These are phyloP conservation scores for Ustilago shanxiensis DNA, from an alignment of 1,284 basidiomycete genomes.

Conservation along the genomic window DNA sequence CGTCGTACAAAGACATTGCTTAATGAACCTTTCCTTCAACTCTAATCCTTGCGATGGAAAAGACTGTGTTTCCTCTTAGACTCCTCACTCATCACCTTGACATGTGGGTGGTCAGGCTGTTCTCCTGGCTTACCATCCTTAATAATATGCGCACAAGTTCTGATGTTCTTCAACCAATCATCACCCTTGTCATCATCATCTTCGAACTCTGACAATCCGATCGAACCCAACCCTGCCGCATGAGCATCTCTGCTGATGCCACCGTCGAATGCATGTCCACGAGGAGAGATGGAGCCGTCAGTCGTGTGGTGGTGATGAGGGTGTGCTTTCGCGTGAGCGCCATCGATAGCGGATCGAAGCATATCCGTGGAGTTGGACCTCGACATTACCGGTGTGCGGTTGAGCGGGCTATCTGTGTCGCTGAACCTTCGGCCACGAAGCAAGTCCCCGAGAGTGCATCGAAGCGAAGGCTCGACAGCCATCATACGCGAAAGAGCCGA, in stretches of 20 bases:
- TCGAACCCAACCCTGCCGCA: slow-evolving; percentile 44
- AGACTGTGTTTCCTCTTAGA: slow-evolving; percentile 61
- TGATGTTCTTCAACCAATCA: slow-evolving; percentile 70
- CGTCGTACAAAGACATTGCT: neutral
- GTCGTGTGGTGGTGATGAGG: slow-evolving; percentile 5
- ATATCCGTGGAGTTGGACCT: slow-evolving; percentile 56
- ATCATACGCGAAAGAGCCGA: slow-evolving; percentile 92
- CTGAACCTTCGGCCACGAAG: slow-evolving; percentile 77
- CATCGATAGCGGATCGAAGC: slow-evolving; percentile 48
- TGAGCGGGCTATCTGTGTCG: slow-evolving; percentile 61
- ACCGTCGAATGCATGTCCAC: slow-evolving; percentile 19
- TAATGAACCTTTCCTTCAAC: neutral
- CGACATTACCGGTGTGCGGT: slow-evolving; percentile 62
- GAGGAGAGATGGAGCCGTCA: slow-evolving; percentile 35
- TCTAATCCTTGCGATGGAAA: slow-evolving; percentile 62
- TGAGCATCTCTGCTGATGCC: slow-evolving; percentile 49
- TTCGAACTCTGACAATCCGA: slow-evolving; percentile 63
- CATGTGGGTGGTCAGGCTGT: slow-evolving; percentile 65
- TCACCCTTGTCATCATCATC: slow-evolving; percentile 70
- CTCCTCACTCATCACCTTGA: slow-evolving; percentile 61
- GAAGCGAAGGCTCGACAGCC: slow-evolving; percentile 85
- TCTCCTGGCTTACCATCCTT: slow-evolving; percentile 53
- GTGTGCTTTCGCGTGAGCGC: slow-evolving; percentile 29
- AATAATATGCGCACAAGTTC: slow-evolving; percentile 66
- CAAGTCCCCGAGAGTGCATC: slow-evolving; percentile 94